Conservation (phyloP, 2,329 filamentous ascomycete genomes). For the Ophiostoma angusticollis region DNA sequence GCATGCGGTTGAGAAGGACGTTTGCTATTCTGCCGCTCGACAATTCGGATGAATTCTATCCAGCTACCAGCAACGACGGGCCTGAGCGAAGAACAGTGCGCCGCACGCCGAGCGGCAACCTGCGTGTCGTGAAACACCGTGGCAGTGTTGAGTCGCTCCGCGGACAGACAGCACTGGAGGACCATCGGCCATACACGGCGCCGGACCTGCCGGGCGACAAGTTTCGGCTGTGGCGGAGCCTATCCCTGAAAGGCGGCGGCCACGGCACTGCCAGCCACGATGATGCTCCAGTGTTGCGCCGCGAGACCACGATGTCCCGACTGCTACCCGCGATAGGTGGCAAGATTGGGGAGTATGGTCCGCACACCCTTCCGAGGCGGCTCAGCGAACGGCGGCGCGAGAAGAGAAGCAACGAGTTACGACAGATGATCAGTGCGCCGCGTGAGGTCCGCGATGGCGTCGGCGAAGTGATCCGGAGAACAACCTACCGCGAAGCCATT, state of each 20-base stretch:
- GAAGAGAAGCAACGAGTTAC: constrained; percentile 44
- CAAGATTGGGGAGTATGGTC: constrained; percentile 34
- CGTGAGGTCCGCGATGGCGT: constrained; percentile 45
- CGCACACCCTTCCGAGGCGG: constrained; percentile 40
- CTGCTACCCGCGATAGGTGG: constrained; percentile 28
- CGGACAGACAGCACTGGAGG: constrained; percentile 12
- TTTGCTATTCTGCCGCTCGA: constrained; percentile 47
- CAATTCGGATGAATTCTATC: constrained; percentile 24
- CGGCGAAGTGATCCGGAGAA: constrained; percentile 40
- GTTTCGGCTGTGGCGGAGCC: constrained; percentile 14
- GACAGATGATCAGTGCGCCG: constrained; percentile 47
- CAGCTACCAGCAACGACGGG: constrained; percentile 17
- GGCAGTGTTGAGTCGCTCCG: constrained; percentile 34
- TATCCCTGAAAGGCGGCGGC: constrained; percentile 1
- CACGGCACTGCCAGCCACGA: too few relatives aligned
- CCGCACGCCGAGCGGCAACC: constrained; percentile 45
- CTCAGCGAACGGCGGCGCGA: constrained; percentile 46
- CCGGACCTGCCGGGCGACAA: constrained; percentile 16
- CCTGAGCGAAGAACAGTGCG: constrained; percentile 45
- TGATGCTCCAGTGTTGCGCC: too few relatives aligned
- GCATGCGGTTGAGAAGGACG: constrained; percentile 41
- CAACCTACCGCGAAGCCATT: constrained; percentile 24
- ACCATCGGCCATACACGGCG: constrained; percentile 25
- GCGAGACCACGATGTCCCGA: constrained; percentile 7
- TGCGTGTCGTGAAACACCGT: constrained; percentile 44